A percentile compares a stretch with the other conserved stretches of the same genome.
Conservation (phyloP, 192 early-diverging fungal species). For the Coemansia sp. region DNA sequence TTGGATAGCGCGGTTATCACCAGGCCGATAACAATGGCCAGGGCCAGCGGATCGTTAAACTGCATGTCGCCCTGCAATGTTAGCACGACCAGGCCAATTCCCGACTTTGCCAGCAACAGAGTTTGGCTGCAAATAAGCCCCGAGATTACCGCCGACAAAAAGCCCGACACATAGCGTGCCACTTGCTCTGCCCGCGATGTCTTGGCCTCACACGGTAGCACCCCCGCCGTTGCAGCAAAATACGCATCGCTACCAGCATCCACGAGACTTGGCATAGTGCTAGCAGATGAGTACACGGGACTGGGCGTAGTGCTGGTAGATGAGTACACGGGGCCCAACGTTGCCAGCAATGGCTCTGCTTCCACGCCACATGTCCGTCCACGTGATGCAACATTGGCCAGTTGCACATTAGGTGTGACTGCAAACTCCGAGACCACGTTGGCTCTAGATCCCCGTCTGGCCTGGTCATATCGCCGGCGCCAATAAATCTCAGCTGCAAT, state of each 20-base stretch:
- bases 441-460: background rate
- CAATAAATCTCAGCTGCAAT: constrained; percentile 49
- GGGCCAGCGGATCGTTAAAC: constrained; percentile 66
- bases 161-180: constrained; percentile 54
- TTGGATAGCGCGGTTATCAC: constrained; percentile 53
- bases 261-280: constrained; percentile 4
- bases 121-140: constrained; percentile 74
- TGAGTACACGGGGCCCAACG: constrained; percentile 3
- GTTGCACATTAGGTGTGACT: constrained; percentile 6
- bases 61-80: constrained; percentile 64
- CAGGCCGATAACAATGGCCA: constrained; percentile 64
- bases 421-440: background rate
- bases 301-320: constrained; percentile 1
- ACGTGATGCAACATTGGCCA: constrained; percentile 9
- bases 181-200: constrained; percentile 19
- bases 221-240: constrained; percentile 35
- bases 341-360: constrained; percentile 9
- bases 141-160: constrained; percentile 66
- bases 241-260: constrained; percentile 22
- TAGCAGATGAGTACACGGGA: background rate
- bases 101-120: constrained; percentile 75
- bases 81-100: constrained; percentile 68
- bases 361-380: background rate
- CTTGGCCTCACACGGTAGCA: constrained; percentile 23
- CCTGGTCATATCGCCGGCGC: constrained; percentile 26